Conservation (phyloP, 768 basidiomycete genomes). For the Agrocybe pediades region DNA sequence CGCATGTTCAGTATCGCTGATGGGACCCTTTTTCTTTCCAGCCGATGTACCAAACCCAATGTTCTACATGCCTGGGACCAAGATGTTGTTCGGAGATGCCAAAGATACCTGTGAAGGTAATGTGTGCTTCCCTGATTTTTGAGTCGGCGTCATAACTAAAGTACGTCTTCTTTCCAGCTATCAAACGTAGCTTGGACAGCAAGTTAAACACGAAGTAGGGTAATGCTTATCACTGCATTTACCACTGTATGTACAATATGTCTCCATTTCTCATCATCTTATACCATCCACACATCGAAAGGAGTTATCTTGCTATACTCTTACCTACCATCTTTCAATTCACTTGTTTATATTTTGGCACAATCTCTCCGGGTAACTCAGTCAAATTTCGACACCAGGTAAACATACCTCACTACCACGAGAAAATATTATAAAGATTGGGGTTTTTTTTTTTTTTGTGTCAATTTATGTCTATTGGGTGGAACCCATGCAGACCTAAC, state of each 20-base stretch:
- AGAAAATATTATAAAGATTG: too few relatives aligned
- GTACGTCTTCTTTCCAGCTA: constrained; percentile 35
- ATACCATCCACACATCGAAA: neutral
- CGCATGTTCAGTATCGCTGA: constrained; percentile 5
- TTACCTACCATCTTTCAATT: too few relatives aligned
- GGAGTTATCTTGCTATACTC: too few relatives aligned
- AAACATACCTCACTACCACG: too few relatives aligned
- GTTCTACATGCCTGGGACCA: constrained; percentile 90
- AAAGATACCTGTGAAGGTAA: constrained; percentile 88
- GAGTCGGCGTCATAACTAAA: constrained; percentile 1
- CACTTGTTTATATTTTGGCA: too few relatives aligned
- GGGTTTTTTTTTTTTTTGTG: too few relatives aligned
- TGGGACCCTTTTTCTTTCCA: too few relatives aligned
- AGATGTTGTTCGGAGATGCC: constrained; percentile 92
- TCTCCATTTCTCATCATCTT: neutral
- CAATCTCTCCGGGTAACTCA: too few relatives aligned
- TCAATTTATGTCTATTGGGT: too few relatives aligned
- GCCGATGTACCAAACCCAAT: constrained; percentile 93
- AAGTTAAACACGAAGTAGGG: constrained; percentile 13
- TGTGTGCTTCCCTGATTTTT: constrained; percentile 15
- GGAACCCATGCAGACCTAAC: too few relatives aligned
- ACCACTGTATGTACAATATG: neutral
- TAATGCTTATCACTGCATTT: too few relatives aligned
- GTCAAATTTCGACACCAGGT: too few relatives aligned
- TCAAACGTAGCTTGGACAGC: constrained; percentile 59